Base-by-base conservation (phyloP, 2,329 filamentous ascomycete genomes). In the Cladosporium sp. region DNA sequence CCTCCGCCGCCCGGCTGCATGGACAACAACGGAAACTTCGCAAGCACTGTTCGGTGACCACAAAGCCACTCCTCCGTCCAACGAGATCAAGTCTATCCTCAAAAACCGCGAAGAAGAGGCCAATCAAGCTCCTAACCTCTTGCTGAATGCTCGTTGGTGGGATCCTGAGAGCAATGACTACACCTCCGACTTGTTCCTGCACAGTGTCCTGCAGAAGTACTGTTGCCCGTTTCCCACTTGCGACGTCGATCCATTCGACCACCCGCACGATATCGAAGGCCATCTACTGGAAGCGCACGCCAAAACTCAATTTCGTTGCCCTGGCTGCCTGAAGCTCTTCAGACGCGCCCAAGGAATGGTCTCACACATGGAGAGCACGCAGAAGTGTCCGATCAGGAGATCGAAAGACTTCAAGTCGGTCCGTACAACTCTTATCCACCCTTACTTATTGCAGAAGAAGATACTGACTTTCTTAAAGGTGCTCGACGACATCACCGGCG, bases 151-250 rank as follows among this genome's bases (percentile, higher is more conserved):
- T 20, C 40, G 47, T 39, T 59, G 54, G 54, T 56, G 54, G 54
- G 77, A 87, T 58, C 84, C 84, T 0, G 63, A 74, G 3, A 74
- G 77, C 51, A 70, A 69, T 0, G 70, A 74, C 9, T 87, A 82
- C 70, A 76, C 80, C 42, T 69, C 76, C 1, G 70, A 74, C 1
- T 70, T 72, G 5, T 86, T 84, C 73, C 78, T 68, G 58, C 72
- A 79, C 40, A 55, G 69, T 0, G 69, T 77, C 30, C 72, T 75
- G 1, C 67, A 72, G 47, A 75, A 73, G 51, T 88, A 78, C 72
- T 74, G 70, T 56, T 88, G 85, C 57, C 85, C 84, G 0, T 77
- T 81, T 58, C 30, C 64, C 1, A 64, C 69, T 3, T 88, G 85
- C 78, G 71, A 73, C 12, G 45, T 67, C 36, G 69, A 71, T 36